Evolutionary conservation across 345 rosid genomes (phyloP), one percentile per base, ranked within the genome.

Genomic region (Eucalyptus coolabah): DNA sequence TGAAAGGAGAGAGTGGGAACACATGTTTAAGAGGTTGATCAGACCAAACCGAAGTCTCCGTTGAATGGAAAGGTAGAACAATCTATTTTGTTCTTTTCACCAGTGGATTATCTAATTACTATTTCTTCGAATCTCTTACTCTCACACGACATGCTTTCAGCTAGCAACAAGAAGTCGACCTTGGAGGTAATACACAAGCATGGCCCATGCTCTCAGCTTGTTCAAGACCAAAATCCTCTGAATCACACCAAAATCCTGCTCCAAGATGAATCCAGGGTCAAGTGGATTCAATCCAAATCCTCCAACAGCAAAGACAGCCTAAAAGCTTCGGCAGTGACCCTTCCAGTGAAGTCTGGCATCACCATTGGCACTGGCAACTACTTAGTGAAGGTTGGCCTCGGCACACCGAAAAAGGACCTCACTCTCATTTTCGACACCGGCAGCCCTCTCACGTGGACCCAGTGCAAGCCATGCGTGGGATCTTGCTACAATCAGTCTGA

Each of bases 371-470:
- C 87, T 10, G 91, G 60, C 7, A 34, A 91, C n/a, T 90, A 88
- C 24, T 2, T 88, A 50, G 88, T 91, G 8, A 90, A 80, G 1
- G 44, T 91, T 10, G 91, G 91, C 11, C 56, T 90, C 11, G 93
- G 92, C 6, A 87, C 92, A 0, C 94, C 93, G 0, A 49, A 47
- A 49, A 83, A 82, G 53, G 53, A 88, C 3, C 13, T 89, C 11
- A 80, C 92, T 0, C 90, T 93, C 49, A 19, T 86, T 6, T 89
- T 93, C 9, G 93, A 92, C 40, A 92, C 91, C 3, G 93, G 91
- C 3, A 92, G 90, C 86, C 89, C 50, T 34, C 50, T 93, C 12
- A 90, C 92, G 16, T 93, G 94, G 94, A 89, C 91, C 23, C 93
- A 90, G 49, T 93, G 93, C 60, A 32, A 90, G 67, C 93, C 93